A percentile compares a stretch with the other conserved stretches of the same genome.
Evolutionary conservation across 805 yeast species (phyloP).

Genomic region (Saccharomycodes ludwigii): DNA sequence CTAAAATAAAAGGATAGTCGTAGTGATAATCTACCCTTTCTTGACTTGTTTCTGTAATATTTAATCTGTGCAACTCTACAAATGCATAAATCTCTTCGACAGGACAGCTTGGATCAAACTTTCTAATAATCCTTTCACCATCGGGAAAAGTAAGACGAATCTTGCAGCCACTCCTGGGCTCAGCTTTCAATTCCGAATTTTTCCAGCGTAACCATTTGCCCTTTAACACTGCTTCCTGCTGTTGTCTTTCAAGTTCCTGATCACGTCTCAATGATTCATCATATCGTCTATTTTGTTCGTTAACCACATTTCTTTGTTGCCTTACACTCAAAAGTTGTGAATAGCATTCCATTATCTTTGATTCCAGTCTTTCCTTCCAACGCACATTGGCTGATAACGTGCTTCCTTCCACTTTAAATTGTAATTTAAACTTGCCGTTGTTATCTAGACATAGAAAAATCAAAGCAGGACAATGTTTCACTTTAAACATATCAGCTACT

Average conservation of each 20-base stretch:
- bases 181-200: conserved; percentile 21
- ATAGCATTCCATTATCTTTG: too few species aligned
- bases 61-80: conserved; percentile 39
- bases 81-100: conserved; percentile 61
- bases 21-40: conserved; percentile 32
- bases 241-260: conserved; percentile 13
- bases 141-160: conserved; percentile 56
- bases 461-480: conserved; percentile 1
- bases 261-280: conserved; percentile 60
- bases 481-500: conserved; percentile 1
- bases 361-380: too few species aligned
- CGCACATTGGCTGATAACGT: too few species aligned
- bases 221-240: conserved; percentile 10
- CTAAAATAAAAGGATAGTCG: conserved; percentile 35
- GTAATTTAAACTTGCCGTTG: not conserved
- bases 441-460: not conserved
- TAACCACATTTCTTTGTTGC: too few species aligned
- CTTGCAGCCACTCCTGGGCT: conserved; percentile 32
- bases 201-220: conserved; percentile 42
- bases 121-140: conserved; percentile 46
- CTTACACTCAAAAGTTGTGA: too few species aligned
- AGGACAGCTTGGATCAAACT: conserved; percentile 32
- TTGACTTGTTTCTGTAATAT: conserved; percentile 15
- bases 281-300: conserved; percentile 73
- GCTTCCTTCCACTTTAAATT: not conserved